Percentiles rank a stretch among this genome's conserved stretches.
Conservation (phyloP, 441 rosid genomes). For the Mallotus repandus region DNA sequence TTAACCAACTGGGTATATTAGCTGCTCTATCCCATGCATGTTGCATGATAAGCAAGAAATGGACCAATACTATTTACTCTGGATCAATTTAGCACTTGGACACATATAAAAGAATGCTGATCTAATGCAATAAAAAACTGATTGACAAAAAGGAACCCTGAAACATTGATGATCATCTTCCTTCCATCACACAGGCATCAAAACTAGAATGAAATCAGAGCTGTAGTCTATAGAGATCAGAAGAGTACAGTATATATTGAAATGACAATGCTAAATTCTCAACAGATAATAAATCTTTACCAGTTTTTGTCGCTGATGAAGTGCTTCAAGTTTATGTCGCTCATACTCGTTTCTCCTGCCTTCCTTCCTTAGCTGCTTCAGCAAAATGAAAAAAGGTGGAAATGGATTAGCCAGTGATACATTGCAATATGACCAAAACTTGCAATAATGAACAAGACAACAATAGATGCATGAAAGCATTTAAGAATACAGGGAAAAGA, state of each 20-base stretch:
- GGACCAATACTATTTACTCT: not conserved
- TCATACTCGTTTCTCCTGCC: constrained; percentile 97
- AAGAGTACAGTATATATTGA: not conserved
- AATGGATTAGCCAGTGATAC: not conserved
- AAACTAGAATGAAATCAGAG: not conserved
- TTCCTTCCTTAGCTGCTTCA: constrained; percentile 79
- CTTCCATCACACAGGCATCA: not conserved
- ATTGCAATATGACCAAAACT: constrained; percentile 4
- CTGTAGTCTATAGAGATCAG: not conserved
- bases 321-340: constrained; percentile 92
- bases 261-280: not conserved
- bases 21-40: not conserved
- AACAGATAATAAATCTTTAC: constrained; percentile 28
- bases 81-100: not conserved
- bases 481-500: not conserved
- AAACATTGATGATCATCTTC: constrained; percentile 1
- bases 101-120: constrained; percentile 2
- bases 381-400: not conserved
- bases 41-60: not conserved
- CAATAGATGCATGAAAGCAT: not conserved
- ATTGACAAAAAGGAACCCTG: not conserved
- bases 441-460: constrained; percentile 2
- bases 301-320: constrained; percentile 97
- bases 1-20: not conserved
- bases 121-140: not conserved